phyloP scores from a whole-genome alignment of 2,329 filamentous ascomycete genomes.

The Ustulina deusta region DNA sequence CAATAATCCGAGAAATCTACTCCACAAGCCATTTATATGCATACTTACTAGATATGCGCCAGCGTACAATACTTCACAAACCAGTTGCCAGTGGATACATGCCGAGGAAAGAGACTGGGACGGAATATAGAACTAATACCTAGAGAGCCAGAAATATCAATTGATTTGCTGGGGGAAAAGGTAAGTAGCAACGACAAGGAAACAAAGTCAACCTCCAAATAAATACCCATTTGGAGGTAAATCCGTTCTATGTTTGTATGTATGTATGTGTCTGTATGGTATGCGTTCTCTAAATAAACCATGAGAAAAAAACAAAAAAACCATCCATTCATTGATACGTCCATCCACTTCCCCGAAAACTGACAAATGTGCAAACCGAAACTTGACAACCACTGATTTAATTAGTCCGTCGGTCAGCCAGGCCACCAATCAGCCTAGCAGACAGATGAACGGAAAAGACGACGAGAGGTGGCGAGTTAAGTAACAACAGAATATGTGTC shows the following conservation, averaged over 20 bases:
- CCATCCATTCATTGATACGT: not conserved
- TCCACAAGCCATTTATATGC: not conserved
- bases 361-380: not conserved
- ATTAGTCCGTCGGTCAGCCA: no score
- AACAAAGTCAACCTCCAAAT: slow-evolving; percentile 13
- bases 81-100: no score
- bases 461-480: no score
- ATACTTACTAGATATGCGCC: not conserved
- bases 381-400: not conserved
- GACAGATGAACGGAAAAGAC: no score
- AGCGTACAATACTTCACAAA: not conserved
- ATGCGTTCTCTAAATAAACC: slow-evolving; percentile 32
- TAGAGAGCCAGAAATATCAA: not conserved
- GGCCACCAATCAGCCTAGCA: no score
- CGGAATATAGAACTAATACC: not conserved
- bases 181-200: not conserved
- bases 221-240: slow-evolving; percentile 17
- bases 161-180: not conserved
- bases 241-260: slow-evolving; percentile 34
- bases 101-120: not conserved
- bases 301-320: slow-evolving; percentile 5
- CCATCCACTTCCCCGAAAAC: not conserved
- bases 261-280: slow-evolving; percentile 15
- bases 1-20: not conserved
- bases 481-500: no score